These are phyloP conservation scores for Prillingera fragicola DNA, from an alignment of 1,284 basidiomycete genomes.

Conservation along the genomic window DNA sequence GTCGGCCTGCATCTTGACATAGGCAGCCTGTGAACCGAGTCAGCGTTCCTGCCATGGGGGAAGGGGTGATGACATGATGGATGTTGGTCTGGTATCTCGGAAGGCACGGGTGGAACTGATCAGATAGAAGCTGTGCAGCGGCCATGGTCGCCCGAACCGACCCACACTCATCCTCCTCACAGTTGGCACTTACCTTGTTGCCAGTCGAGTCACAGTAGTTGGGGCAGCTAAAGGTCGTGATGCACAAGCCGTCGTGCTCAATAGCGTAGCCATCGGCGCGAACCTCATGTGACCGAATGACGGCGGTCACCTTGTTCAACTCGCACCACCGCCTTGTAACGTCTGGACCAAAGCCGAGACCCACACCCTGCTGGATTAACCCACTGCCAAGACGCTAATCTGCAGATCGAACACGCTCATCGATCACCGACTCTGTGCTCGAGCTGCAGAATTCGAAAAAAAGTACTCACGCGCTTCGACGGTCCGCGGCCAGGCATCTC, in stretches of 20 bases:
- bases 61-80: too few relatives aligned
- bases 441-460: background rate
- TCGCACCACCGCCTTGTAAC: slow-evolving; percentile 83
- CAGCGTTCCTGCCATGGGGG: too few relatives aligned
- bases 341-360: slow-evolving; percentile 92
- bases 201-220: slow-evolving; percentile 50
- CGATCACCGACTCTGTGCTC: background rate
- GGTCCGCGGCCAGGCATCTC: slow-evolving; percentile 84
- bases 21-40: slow-evolving; percentile 49
- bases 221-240: slow-evolving; percentile 48
- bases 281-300: slow-evolving; percentile 96
- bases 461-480: slow-evolving; percentile 74
- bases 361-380: slow-evolving; percentile 64
- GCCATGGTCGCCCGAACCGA: background rate
- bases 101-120: background rate
- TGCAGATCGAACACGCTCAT: background rate
- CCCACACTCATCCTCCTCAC: background rate
- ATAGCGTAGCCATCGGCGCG: slow-evolving; percentile 65
- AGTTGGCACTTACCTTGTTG: slow-evolving; percentile 42
- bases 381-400: background rate
- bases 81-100: background rate
- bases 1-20: slow-evolving; percentile 70
- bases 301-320: slow-evolving; percentile 75
- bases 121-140: background rate
- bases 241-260: slow-evolving; percentile 54